Evolutionary conservation across 2,329 filamentous ascomycete genomes (phyloP), one percentile per base, ranked within the genome.

Genomic region (Colletotrichum tanaceti): DNA sequence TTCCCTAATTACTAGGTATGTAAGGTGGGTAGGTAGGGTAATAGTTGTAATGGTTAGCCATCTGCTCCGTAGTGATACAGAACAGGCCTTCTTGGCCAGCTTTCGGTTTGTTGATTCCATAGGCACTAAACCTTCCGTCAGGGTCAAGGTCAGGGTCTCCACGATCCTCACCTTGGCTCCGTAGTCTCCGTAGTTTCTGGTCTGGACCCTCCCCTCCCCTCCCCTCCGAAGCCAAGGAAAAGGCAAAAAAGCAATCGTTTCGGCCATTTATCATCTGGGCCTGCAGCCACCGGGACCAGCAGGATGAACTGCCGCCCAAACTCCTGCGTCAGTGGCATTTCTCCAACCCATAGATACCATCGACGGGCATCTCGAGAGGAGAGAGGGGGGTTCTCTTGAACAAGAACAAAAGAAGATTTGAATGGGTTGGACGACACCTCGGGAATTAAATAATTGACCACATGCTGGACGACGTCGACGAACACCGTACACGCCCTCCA

Each of bases 61-160:
- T 52, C 39, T 66, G n/a, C n/a, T n/a, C n/a, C n/a, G n/a, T n/a
- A n/a, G n/a, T n/a, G n/a, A n/a, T n/a, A 44, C 50, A 61, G 44
- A 65, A 46, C 16, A 44, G n/a, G 46, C 39, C 11, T 20, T 22
- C 49, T 43, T 49, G 38, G 53, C 43, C 24, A 16, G 14, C 49
- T 10, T 32, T 43, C 22, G 47, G 18, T 14, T 14, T 44, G 58
- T 39, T 61, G 41, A 35, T 55, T 24, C 52, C 35, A 55, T 16
- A 41, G 46, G 41, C 43, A 58, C 47, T 41, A 46, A 46, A 52
- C 24, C 16, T 28, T 24, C 11, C 18, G 44, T 11, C 61, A 65
- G 53, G 53, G 65, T 11, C 61, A 65, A 47, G 53, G 65, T 39
- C 65, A 65, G 61, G 65, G 61, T 54, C 41, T 49, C 32, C n/a